Conservation (phyloP, 2,329 filamentous ascomycete genomes). For the Pseudogymnoascus sp. region DNA sequence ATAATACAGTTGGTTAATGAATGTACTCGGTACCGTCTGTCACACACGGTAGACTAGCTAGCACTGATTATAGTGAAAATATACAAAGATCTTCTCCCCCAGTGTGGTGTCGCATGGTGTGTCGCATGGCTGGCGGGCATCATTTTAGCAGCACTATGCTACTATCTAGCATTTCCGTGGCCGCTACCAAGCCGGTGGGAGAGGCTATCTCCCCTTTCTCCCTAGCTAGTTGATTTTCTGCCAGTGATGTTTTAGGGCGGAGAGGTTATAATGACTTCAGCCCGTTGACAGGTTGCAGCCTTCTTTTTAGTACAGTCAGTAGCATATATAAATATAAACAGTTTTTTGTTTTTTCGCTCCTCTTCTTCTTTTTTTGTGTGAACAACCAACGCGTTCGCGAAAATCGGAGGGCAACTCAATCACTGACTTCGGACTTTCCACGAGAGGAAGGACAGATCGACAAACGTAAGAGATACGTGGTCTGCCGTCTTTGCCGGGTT, state of each 20-base stretch:
- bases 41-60: not conserved
- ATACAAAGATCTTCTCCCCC: not conserved
- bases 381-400: not conserved
- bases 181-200: slow-evolving; percentile 1
- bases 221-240: not conserved
- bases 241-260: not conserved
- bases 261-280: slow-evolving; percentile 1
- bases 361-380: too few species aligned
- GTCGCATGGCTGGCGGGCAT: not conserved
- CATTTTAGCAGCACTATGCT: not conserved
- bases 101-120: not conserved
- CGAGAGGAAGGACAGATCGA: not conserved
- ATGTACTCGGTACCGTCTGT: not conserved
- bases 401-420: not conserved
- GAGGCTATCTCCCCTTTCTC: not conserved
- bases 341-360: not conserved
- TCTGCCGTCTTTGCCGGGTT: not conserved
- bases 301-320: not conserved
- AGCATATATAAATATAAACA: not conserved
- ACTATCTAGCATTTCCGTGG: not conserved
- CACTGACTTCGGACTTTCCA: not conserved
- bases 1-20: too few species aligned
- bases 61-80: not conserved
- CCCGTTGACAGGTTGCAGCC: not conserved
- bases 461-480: not conserved